Percentiles rank a stretch among this genome's conserved stretches.
Conservation (phyloP, 1,284 basidiomycete genomes). For the Rhodotorula sp. region DNA sequence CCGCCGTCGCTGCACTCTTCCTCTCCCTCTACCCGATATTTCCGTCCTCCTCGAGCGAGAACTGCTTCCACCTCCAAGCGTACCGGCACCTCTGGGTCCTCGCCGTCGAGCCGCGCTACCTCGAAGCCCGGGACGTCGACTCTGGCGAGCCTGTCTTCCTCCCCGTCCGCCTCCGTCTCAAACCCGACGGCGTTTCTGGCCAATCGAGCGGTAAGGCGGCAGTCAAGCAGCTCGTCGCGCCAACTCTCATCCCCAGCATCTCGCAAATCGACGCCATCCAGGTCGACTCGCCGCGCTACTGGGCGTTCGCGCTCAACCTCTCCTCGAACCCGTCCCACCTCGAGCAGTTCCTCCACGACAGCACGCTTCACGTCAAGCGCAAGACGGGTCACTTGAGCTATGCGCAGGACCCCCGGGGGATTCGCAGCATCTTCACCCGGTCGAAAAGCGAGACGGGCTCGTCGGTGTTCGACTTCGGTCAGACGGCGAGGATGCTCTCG, state of each 20-base stretch:
- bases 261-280: slow-evolving; percentile 72
- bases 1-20: slow-evolving; percentile 83
- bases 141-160: slow-evolving; percentile 84
- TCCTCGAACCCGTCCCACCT: slow-evolving; percentile 63
- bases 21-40: slow-evolving; percentile 89
- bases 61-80: slow-evolving; percentile 87
- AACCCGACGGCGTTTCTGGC: slow-evolving; percentile 51
- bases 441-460: slow-evolving; percentile 71
- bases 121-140: slow-evolving; percentile 86
- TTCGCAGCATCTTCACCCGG: slow-evolving; percentile 79
- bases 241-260: slow-evolving; percentile 85
- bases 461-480: slow-evolving; percentile 73
- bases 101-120: slow-evolving; percentile 87
- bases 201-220: slow-evolving; percentile 39
- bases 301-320: slow-evolving; percentile 81
- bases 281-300: slow-evolving; percentile 89
- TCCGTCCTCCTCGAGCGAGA: slow-evolving; percentile 73
- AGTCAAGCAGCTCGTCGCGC: slow-evolving; percentile 73
- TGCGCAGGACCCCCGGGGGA: slow-evolving; percentile 85
- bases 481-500: slow-evolving; percentile 59
- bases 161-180: slow-evolving; percentile 78
- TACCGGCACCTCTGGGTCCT: slow-evolving; percentile 93
- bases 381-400: slow-evolving; percentile 89
- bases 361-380: slow-evolving; percentile 87
- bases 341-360: slow-evolving; percentile 65